Evolutionary conservation across 2,329 filamentous ascomycete species (phyloP).

Genomic region (Macrophomina pseudophaseolina): DNA sequence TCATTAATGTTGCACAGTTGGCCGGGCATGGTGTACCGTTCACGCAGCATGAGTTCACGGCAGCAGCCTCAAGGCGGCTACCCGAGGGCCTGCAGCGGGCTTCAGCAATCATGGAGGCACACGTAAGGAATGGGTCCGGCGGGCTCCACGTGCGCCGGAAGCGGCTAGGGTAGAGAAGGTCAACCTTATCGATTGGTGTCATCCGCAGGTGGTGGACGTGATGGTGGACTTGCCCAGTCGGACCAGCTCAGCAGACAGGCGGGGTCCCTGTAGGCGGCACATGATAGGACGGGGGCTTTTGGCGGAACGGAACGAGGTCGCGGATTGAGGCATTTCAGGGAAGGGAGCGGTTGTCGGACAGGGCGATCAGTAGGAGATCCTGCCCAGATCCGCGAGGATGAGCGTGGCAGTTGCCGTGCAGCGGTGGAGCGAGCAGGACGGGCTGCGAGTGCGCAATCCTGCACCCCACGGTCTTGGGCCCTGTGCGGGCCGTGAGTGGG

Average conservation of each 20-base stretch:
- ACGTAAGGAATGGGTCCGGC: slow-evolving; percentile 19
- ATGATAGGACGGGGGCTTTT: slow-evolving; percentile 9
- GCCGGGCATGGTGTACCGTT: background rate
- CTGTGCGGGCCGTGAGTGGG: slow-evolving; percentile 10
- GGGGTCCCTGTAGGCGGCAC: background rate
- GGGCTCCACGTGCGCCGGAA: slow-evolving; percentile 9
- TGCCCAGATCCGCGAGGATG: slow-evolving; percentile 22
- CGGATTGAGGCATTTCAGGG: slow-evolving; percentile 23
- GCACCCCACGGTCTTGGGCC: slow-evolving; percentile 17
- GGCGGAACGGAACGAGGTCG: slow-evolving; percentile 19
- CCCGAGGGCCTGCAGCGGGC: background rate
- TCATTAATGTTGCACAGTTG: background rate
- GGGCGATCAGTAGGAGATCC: slow-evolving; percentile 24
- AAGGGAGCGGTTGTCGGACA: slow-evolving; percentile 6
- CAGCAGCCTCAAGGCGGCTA: slow-evolving; percentile 16
- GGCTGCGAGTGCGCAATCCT: slow-evolving; percentile 21
- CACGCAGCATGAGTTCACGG: slow-evolving; percentile 17
- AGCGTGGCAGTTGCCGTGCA: slow-evolving; percentile 8
- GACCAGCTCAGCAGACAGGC: slow-evolving; percentile 15
- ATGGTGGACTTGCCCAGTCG: background rate
- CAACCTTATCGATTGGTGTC: slow-evolving; percentile 19
- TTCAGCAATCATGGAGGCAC: slow-evolving; percentile 25
- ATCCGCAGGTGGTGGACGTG: background rate
- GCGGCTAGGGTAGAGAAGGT: slow-evolving; percentile 4
- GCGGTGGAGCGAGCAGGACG: background rate